These are phyloP conservation scores for Verticillium nubilum DNA, from an alignment of 2,329 filamentous ascomycete species.

Conservation along the genomic window DNA sequence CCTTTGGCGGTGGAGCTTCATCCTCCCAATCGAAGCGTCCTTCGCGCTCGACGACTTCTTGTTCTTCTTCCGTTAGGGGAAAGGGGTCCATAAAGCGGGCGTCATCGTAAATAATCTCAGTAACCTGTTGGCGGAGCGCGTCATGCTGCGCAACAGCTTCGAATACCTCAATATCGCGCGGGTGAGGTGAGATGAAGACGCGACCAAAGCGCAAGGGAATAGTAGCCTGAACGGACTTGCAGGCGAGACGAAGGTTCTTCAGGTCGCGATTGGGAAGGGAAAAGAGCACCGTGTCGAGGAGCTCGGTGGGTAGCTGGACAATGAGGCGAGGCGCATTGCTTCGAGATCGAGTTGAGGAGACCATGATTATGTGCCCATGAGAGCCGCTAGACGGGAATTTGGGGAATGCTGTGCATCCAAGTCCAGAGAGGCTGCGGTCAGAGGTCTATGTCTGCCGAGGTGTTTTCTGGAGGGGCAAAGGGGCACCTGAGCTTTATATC, in stretches of 20 bases:
- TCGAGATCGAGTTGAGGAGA: too few relatives aligned
- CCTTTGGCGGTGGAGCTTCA: neutral
- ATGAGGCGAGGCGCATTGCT: too few relatives aligned
- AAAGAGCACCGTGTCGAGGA: neutral
- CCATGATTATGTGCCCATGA: too few relatives aligned
- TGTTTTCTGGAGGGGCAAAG: too few relatives aligned
- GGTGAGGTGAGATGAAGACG: conserved; percentile 34
- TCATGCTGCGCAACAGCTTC: conserved; percentile 28
- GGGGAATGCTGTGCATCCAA: too few relatives aligned
- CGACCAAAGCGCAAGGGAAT: conserved; percentile 10
- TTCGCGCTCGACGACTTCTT: neutral
- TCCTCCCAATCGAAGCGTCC: neutral
- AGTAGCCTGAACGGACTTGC: neutral
- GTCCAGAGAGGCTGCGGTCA: too few relatives aligned
- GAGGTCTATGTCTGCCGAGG: too few relatives aligned
- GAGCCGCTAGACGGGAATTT: too few relatives aligned
- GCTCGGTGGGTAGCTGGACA: neutral
- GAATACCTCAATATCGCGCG: conserved; percentile 29
- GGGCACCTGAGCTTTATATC: too few relatives aligned
- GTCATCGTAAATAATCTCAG: conserved; percentile 35
- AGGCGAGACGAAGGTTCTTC: conserved; percentile 3
- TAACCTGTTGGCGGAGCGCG: conserved; percentile 20
- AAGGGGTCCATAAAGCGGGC: too few relatives aligned
- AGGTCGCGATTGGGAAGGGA: conserved; percentile 1
- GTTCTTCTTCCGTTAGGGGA: too few relatives aligned